Evolutionary conservation across 306 rosid species (phyloP).

Genomic region (Astragalus membranaceus): DNA sequence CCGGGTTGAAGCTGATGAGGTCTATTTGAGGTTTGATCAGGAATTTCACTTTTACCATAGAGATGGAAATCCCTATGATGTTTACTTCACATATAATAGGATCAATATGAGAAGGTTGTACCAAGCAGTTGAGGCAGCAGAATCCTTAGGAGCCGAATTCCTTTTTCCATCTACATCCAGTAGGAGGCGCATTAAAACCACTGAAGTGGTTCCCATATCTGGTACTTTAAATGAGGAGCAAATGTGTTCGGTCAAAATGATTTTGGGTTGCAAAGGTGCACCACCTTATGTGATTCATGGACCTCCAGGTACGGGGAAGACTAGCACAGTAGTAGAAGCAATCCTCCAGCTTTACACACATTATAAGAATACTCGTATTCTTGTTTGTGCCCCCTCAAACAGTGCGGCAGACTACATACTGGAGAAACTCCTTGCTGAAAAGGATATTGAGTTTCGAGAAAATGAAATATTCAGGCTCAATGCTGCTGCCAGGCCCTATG

Average conservation of each 20-base stretch:
- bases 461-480: constrained; percentile 76
- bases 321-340: constrained; percentile 71
- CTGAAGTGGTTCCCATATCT: constrained; percentile 49
- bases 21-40: constrained; percentile 50
- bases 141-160: constrained; percentile 36
- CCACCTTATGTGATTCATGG: constrained; percentile 86
- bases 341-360: constrained; percentile 64
- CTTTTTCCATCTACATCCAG: constrained; percentile 50
- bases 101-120: constrained; percentile 70
- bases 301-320: constrained; percentile 96
- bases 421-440: constrained; percentile 51
- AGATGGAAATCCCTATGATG: constrained; percentile 45
- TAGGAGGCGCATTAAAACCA: constrained; percentile 43
- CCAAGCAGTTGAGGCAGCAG: constrained; percentile 62
- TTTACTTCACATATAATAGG: constrained; percentile 70
- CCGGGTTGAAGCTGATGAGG: constrained; percentile 82
- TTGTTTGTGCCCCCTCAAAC: constrained; percentile 87
- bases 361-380: constrained; percentile 44
- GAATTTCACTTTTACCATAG: constrained; percentile 44
- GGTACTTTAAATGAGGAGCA: constrained; percentile 63
- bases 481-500: constrained; percentile 58
- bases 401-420: constrained; percentile 80
- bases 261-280: constrained; percentile 73
- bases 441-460: constrained; percentile 31
- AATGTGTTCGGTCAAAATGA: constrained; percentile 49